Evolutionary conservation across 164 flowering plant species (phyloP).

Genomic region (Magnolia officinalis): DNA sequence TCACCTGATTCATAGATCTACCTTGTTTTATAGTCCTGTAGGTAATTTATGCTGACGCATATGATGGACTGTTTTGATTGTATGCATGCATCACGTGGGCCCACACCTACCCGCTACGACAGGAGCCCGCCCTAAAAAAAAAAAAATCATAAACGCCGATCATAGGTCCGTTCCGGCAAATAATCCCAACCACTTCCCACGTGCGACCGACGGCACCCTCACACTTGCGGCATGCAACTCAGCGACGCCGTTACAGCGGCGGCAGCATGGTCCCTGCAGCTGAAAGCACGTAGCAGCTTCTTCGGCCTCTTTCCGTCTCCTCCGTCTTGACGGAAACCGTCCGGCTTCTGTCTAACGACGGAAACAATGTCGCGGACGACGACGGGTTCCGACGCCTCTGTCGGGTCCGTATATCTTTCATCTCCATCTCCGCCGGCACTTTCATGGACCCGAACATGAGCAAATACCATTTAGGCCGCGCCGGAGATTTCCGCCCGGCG

Average conservation of each 20-base stretch:
- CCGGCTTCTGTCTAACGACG: neutral
- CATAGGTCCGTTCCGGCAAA: too few relatives aligned
- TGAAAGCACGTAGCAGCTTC: slow-evolving; percentile 46
- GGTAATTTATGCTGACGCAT: too few relatives aligned
- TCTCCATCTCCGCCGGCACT: slow-evolving; percentile 63
- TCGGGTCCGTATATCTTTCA: slow-evolving; percentile 54
- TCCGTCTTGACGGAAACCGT: slow-evolving; percentile 12
- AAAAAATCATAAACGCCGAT: too few relatives aligned
- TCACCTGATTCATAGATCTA: too few relatives aligned
- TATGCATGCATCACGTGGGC: too few relatives aligned
- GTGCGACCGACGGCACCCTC: neutral
- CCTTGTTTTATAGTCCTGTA: too few relatives aligned
- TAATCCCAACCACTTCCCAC: neutral
- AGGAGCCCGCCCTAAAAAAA: too few relatives aligned
- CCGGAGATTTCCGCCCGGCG: neutral
- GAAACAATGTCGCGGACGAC: slow-evolving; percentile 16
- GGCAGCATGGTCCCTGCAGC: slow-evolving; percentile 47
- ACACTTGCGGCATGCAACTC: slow-evolving; percentile 18
- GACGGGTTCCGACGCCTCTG: slow-evolving; percentile 39
- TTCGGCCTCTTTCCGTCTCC: slow-evolving; percentile 25
- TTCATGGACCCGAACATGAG: slow-evolving; percentile 44
- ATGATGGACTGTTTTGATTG: too few relatives aligned
- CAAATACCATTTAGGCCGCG: slow-evolving; percentile 27
- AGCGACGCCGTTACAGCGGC: slow-evolving; percentile 40
- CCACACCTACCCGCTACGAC: too few relatives aligned